Evolutionary conservation across 495 filamentous ascomycete genomes (phyloP).

Genomic region (Tuber microsphaerosporum): DNA sequence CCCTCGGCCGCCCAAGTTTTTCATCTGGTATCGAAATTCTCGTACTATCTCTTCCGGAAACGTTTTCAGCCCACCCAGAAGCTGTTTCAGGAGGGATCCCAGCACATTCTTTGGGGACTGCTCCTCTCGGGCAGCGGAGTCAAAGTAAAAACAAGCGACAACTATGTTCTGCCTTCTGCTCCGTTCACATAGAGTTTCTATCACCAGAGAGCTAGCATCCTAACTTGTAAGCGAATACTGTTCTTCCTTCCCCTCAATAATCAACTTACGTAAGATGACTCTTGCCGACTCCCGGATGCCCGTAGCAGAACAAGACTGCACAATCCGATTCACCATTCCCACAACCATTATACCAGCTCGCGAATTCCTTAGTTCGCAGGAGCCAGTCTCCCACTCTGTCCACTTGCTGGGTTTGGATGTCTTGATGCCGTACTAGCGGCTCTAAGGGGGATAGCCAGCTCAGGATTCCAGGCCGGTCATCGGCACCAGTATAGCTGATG

Average conservation of each 20-base stretch:
- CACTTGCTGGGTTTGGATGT: not conserved
- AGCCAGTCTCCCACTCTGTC: not conserved
- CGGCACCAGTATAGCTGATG: not conserved
- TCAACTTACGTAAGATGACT: not conserved
- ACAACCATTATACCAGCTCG: not conserved
- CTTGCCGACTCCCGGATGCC: not conserved
- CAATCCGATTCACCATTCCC: not conserved
- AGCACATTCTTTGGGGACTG: not conserved
- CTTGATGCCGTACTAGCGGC: not conserved
- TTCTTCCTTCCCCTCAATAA: not conserved
- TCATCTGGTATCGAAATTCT: not conserved
- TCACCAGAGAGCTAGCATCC: not conserved
- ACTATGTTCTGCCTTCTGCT: not conserved
- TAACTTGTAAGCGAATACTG: not conserved
- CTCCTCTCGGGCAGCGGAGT: not conserved
- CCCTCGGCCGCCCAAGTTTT: not conserved
- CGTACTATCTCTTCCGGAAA: not conserved
- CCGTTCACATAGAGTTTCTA: not conserved
- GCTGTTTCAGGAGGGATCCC: not conserved
- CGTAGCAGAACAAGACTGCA: not conserved
- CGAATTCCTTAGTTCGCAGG: not conserved
- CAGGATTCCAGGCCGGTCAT: not conserved
- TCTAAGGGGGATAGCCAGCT: not conserved
- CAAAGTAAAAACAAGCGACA: not conserved
- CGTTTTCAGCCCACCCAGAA: not conserved